These are phyloP conservation scores for Suillus cothurnatus DNA, from an alignment of 768 basidiomycete species.

Conservation along the genomic window DNA sequence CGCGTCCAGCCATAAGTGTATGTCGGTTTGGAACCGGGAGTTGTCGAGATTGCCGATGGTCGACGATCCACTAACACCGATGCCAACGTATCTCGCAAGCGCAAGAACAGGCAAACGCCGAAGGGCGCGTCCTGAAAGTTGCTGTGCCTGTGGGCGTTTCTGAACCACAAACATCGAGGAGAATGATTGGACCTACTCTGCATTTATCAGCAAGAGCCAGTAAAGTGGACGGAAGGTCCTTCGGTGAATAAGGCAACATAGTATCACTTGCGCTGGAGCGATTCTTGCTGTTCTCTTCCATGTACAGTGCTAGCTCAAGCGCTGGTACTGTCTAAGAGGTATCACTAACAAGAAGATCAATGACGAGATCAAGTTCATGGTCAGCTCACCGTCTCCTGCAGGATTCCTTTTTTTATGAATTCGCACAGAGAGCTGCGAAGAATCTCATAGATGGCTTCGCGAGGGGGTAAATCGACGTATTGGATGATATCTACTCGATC, in stretches of 20 bases:
- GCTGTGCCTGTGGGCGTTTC: conserved; percentile 51
- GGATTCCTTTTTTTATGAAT: conserved; percentile 72
- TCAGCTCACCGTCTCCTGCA: conserved; percentile 59
- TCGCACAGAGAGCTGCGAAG: conserved; percentile 80
- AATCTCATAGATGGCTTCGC: conserved; percentile 93
- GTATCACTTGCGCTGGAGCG: conserved; percentile 11
- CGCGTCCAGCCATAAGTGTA: conserved; percentile 81
- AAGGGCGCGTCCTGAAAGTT: conserved; percentile 91
- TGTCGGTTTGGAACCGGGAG: conserved; percentile 29
- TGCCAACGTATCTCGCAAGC: conserved; percentile 78
- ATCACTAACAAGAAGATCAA: neutral
- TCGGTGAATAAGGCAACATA: conserved; percentile 40
- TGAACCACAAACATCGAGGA: conserved; percentile 4
- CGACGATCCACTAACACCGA: conserved; percentile 36
- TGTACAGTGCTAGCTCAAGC: conserved; percentile 49
- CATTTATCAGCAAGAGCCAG: conserved; percentile 75
- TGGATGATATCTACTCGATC: conserved; percentile 97
- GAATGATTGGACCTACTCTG: conserved; percentile 54
- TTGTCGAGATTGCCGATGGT: conserved; percentile 11
- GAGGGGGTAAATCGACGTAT: conserved; percentile 89
- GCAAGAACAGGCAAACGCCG: conserved; percentile 94
- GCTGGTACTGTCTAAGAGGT: conserved; percentile 58
- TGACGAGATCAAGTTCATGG: neutral
- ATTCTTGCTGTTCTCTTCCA: conserved; percentile 20
- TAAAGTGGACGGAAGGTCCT: conserved; percentile 61